These are phyloP conservation scores for Elsinoe necatrix DNA, from an alignment of 2,329 filamentous ascomycete genomes.

Conservation along the genomic window DNA sequence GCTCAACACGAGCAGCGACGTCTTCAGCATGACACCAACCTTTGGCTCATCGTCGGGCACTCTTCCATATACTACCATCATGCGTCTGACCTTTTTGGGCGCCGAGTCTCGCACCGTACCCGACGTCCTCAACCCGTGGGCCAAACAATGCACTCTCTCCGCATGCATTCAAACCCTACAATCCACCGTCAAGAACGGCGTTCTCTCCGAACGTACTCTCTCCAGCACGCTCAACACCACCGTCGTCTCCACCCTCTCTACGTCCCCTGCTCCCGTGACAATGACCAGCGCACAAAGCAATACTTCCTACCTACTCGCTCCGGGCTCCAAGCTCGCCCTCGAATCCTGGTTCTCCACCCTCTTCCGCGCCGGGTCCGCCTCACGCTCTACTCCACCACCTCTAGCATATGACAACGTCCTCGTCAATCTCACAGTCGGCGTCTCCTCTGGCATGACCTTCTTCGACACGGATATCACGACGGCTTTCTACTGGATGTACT, in stretches of 20 bases:
- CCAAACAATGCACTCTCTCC: conserved; percentile 16
- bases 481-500: conserved; percentile 36
- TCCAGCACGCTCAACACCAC: conserved; percentile 13
- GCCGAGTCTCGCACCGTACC: conserved; percentile 15
- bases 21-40: conserved; percentile 18
- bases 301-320: conserved; percentile 15
- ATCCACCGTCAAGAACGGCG: conserved; percentile 16
- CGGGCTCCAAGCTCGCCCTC: conserved; percentile 17
- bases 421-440: conserved; percentile 19
- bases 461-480: conserved; percentile 31
- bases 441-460: conserved; percentile 17
- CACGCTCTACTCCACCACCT: conserved; percentile 2
- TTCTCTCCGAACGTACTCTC: conserved; percentile 14
- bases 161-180: conserved; percentile 17
- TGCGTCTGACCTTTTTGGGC: conserved; percentile 17
- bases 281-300: neutral
- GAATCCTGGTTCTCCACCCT: conserved; percentile 16
- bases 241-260: conserved; percentile 7
- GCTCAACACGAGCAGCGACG: conserved; percentile 16
- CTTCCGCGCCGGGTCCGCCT: conserved; percentile 16
- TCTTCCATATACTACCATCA: conserved; percentile 17
- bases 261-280: neutral
- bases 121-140: conserved; percentile 16
- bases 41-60: conserved; percentile 14
- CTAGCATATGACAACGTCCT: conserved; percentile 15